Conservation (phyloP, 768 basidiomycete species). For the Phallus indusiatus region DNA sequence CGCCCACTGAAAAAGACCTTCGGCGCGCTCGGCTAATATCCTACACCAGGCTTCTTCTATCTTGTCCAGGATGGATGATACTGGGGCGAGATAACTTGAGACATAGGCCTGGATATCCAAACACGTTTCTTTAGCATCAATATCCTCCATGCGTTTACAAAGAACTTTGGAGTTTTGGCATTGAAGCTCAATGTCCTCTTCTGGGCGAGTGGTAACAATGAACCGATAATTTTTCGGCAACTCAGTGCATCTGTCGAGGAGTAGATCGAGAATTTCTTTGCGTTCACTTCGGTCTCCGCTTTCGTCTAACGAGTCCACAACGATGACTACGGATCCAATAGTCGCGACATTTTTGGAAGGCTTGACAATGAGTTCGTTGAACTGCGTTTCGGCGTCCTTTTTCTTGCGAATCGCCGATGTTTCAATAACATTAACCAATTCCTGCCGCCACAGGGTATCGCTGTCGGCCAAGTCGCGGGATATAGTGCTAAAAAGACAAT, state of each 20-base stretch:
- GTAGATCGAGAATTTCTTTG: conserved; percentile 14
- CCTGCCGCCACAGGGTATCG: background rate
- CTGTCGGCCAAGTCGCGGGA: conserved; percentile 17
- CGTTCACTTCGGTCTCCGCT: conserved; percentile 12
- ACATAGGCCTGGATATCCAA: background rate
- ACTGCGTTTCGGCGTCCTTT: background rate
- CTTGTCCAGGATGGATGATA: background rate
- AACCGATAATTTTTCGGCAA: conserved; percentile 19
- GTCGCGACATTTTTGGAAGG: conserved; percentile 1
- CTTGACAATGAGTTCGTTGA: conserved; percentile 12
- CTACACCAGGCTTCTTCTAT: background rate
- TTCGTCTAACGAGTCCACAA: conserved; percentile 17
- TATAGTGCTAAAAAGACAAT: conserved; percentile 15
- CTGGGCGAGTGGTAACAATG: conserved; percentile 20
- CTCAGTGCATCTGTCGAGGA: conserved; percentile 9
- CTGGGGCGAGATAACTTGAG: background rate
- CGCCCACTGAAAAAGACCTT: conserved; percentile 25
- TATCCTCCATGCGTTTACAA: background rate
- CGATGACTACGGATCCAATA: conserved; percentile 17
- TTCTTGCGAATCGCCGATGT: background rate
- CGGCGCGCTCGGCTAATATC: conserved; percentile 17
- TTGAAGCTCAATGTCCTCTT: conserved; percentile 14
- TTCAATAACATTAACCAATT: conserved; percentile 7
- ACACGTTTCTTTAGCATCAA: background rate
- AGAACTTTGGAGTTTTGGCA: background rate